Evolutionary conservation across 2,329 filamentous ascomycete species (phyloP), one percentile per base, ranked within the genome.

Genomic region (Hypocrella siamensis): DNA sequence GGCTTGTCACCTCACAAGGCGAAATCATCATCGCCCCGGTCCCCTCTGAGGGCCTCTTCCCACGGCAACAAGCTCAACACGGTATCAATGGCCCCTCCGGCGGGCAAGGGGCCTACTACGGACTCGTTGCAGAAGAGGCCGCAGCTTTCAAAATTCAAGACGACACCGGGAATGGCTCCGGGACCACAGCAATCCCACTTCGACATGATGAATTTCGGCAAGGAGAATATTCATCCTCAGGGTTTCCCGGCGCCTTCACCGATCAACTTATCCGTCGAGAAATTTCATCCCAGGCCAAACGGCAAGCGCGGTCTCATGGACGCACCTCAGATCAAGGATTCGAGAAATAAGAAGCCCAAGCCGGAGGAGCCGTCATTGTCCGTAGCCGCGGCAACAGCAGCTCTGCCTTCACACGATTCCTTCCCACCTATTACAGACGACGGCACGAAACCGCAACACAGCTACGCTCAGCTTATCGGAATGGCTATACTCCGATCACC

Each of bases 401-500:
- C 46, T 34, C 57, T 86, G 4, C 81, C 84, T 4, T 65, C 77
- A 30, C 76, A 77, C 30, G 70, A 79, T 40, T 78, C 84, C n/a
- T 90, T 93, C 60, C 81, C 85, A 5, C 54, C 63, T 5, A 73
- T 94, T 19, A 63, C 78, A 35, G 90, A 96, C 48, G 84, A 94
- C 49, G 88, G 86, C 45, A 65, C 66, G 34, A 96, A 98, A 53
- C 90, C 90, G 5, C 70, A 75, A 5, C 84, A 88, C 56, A 96
- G 86, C 58, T 98, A 98, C 52, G 88, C 90, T 15, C 81, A 80
- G 44, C 68, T 98, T 43, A 96, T 96, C 41, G 90, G 83, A 49
- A 94, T 94, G 86, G 85, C 90, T 31, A 94, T 98, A 45, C 65
- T 96, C 16, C 76, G 86, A 39, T 83, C 90, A 4, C 78, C 81